A percentile compares a stretch with the other conserved stretches of the same genome.
Evolutionary conservation across 306 rosid species (phyloP).

Genomic region (Rosa chinensis): DNA sequence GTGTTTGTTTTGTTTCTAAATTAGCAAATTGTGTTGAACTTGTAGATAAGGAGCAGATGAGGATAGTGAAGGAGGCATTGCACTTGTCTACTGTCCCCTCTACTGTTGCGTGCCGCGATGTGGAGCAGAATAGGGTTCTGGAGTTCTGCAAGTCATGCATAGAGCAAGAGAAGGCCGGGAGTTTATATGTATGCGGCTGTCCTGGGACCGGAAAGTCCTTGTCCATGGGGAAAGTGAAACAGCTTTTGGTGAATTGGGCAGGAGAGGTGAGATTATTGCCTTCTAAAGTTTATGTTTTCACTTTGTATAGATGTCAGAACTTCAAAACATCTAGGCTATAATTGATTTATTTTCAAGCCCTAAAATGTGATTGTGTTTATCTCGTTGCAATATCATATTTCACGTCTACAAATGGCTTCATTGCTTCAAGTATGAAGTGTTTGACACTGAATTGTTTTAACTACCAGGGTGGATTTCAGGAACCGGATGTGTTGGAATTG

Average conservation of each 20-base stretch:
- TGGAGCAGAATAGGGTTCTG: constrained; percentile 67
- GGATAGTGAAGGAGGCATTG: constrained; percentile 65
- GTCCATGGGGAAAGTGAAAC: constrained; percentile 73
- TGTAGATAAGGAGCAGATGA: constrained; percentile 61
- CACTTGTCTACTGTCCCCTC: constrained; percentile 74
- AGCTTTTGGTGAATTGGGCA: constrained; percentile 57
- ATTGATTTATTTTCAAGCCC: neutral
- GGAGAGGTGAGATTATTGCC: constrained; percentile 39
- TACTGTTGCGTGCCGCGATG: constrained; percentile 63
- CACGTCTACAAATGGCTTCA: neutral
- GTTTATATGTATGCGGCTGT: constrained; percentile 82
- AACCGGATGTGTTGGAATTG: constrained; percentile 63
- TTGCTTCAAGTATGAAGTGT: neutral
- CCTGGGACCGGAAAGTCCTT: constrained; percentile 89
- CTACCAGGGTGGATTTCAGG: constrained; percentile 50
- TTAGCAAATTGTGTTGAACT: neutral
- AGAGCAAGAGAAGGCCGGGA: constrained; percentile 70
- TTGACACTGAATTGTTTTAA: constrained; percentile 9
- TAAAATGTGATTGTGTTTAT: neutral
- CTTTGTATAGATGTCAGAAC: neutral
- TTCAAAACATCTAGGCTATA: neutral
- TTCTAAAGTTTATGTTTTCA: neutral
- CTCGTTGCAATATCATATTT: neutral
- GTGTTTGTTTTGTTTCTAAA: neutral
- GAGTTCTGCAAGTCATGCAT: constrained; percentile 68